Conservation (phyloP, 2,329 filamentous ascomycete genomes). For the Thermoascus crustaceus region DNA sequence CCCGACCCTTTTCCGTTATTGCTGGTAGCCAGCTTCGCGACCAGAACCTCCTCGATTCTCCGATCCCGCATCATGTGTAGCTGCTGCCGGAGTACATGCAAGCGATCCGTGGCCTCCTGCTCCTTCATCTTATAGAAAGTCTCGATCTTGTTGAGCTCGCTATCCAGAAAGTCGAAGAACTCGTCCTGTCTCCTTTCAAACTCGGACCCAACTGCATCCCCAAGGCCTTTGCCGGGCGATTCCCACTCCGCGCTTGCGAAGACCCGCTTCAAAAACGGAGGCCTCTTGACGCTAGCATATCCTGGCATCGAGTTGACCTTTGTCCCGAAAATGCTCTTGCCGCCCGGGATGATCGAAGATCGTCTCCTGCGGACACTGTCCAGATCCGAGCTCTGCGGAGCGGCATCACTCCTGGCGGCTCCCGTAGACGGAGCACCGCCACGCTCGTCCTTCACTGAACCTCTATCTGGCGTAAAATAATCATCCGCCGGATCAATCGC, state of each 20-base stretch:
- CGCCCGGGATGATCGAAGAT: constrained; percentile 11
- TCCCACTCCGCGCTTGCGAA: constrained; percentile 30
- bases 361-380: too few relatives aligned
- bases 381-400: too few relatives aligned
- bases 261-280: constrained; percentile 31
- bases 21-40: constrained; percentile 27
- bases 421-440: not conserved
- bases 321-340: constrained; percentile 11
- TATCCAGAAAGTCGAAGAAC: constrained; percentile 78
- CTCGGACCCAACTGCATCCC: constrained; percentile 51
- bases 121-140: constrained; percentile 83
- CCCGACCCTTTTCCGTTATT: constrained; percentile 15
- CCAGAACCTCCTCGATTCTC: constrained; percentile 62
- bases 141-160: constrained; percentile 85
- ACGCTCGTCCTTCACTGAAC: not conserved
- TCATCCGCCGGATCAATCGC: constrained; percentile 43
- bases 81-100: constrained; percentile 67
- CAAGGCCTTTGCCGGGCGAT: constrained; percentile 40
- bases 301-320: constrained; percentile 16
- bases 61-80: constrained; percentile 88
- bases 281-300: constrained; percentile 18
- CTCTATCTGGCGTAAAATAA: constrained; percentile 5
- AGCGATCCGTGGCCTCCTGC: constrained; percentile 66
- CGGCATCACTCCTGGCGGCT: not conserved
- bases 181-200: constrained; percentile 69